Evolutionary conservation across 768 basidiomycete species (phyloP), one percentile per base, ranked within the genome.

Genomic region (Boletales sp.): DNA sequence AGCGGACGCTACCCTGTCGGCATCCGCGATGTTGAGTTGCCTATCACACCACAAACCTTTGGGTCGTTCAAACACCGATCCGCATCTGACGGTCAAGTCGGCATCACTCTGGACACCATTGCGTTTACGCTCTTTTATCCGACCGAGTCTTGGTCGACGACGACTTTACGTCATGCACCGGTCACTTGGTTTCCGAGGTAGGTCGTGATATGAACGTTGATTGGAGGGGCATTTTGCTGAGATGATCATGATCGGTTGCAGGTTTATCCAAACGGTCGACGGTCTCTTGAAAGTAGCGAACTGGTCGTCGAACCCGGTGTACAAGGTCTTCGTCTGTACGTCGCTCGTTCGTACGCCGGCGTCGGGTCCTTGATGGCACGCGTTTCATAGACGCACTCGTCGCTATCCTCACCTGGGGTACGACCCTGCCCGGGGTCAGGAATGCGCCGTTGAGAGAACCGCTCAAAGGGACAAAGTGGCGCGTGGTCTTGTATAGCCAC

Each of bases 401-500:
- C 1, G 67, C 60, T 12, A 53, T 65, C 5, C 56, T 65, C 17
- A 60, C 64, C 24, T 62, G 58, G 52, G 67, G 68, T 10, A 69
- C 59, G 7, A 68, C 68, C 15, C 66, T 69, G 47, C 67, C 69
- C 3, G 62, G 60, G 9, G 15, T 59, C n/a, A 53, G 57, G 32
- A 56, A 70, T 27, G 66, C 66, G 0, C 55, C 59, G 8, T 48
- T 68, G 44, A 54, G 48, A 5, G 38, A 9, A 12, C 63, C 63
- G 0, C 57, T 62, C 0, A 18, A 27, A 9, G 45, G 43, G 13
- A 15, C 18, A 24, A 61, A 64, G 45, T 72, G 68, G 67, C 72
- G 73, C 0, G 60, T 78, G 8, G 59, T 78, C 53, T 56, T 78
- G 51, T 79, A 76, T 63, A 73, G 72, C 17, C 76, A 79, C 51